These are phyloP conservation scores for Sclerotinia trifoliorum DNA, from an alignment of 2,329 filamentous ascomycete genomes.

Conservation along the genomic window DNA sequence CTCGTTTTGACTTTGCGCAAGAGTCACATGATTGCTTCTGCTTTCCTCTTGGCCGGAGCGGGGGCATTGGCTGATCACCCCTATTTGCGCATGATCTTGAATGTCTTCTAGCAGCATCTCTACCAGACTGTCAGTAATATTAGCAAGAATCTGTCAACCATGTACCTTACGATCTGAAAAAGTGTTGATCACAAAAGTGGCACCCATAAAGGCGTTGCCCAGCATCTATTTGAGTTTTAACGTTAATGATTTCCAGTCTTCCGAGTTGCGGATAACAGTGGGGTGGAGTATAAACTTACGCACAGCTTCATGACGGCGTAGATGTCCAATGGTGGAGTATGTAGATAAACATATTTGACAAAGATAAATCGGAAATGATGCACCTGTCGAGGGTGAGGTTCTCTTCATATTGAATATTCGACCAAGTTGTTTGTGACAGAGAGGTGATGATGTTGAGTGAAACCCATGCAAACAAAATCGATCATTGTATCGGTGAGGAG, in stretches of 20 bases:
- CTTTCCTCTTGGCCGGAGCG: slow-evolving; percentile 16
- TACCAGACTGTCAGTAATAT: neutral
- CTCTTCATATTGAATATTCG: slow-evolving; percentile 11
- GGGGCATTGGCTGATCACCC: slow-evolving; percentile 12
- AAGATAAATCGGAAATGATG: slow-evolving; percentile 14
- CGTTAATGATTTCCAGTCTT: neutral
- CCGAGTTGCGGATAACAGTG: neutral
- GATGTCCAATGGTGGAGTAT: slow-evolving; percentile 18
- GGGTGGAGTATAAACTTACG: slow-evolving; percentile 2
- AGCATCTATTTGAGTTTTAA: slow-evolving; percentile 1
- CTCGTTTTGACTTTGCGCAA: slow-evolving; percentile 21
- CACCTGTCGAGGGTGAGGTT: neutral
- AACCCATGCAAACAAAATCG: neutral
- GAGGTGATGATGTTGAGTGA: neutral
- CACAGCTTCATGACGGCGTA: slow-evolving; percentile 20
- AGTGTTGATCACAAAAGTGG: slow-evolving; percentile 15
- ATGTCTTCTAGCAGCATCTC: slow-evolving; percentile 22
- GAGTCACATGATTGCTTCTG: slow-evolving; percentile 21
- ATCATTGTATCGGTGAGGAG: neutral
- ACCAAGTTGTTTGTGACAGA: neutral
- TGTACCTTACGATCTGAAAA: slow-evolving; percentile 12
- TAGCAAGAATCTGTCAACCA: neutral
- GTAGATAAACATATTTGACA: slow-evolving; percentile 19
- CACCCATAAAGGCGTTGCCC: slow-evolving; percentile 10
- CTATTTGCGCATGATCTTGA: slow-evolving; percentile 18